Conservation (phyloP, 164 flowering plant genomes). For the Umbellularia californica region DNA sequence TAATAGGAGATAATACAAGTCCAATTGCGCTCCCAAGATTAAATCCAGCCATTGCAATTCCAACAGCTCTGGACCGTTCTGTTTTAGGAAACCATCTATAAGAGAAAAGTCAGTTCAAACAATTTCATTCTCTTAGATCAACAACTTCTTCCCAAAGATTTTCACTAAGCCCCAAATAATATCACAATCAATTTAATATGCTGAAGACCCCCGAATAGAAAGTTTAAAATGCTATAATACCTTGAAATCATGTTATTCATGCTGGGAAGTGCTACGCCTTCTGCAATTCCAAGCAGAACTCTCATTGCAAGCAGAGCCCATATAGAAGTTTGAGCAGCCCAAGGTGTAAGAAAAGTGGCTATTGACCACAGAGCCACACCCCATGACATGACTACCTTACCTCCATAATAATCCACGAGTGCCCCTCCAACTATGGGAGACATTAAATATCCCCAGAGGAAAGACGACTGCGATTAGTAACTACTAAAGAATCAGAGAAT, state of each 20-base stretch:
- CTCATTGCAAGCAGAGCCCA: constrained; percentile 68
- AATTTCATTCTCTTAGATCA: constrained; percentile 12
- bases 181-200: not conserved
- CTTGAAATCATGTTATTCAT: constrained; percentile 98
- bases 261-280: constrained; percentile 98
- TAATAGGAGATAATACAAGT: constrained; percentile 87
- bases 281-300: constrained; percentile 81
- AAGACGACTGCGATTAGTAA: constrained; percentile 77
- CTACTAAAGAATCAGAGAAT: constrained; percentile 18
- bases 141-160: constrained; percentile 3
- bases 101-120: constrained; percentile 20
- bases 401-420: constrained; percentile 86
- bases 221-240: constrained; percentile 27
- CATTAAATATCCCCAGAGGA: constrained; percentile 90
- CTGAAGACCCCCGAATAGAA: not conserved
- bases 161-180: not conserved
- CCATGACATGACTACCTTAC: constrained; percentile 90
- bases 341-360: constrained; percentile 90
- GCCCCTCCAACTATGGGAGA: constrained; percentile 97
- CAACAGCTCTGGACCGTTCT: constrained; percentile 92
- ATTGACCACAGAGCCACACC: constrained; percentile 93
- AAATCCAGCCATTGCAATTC: constrained; percentile 95
- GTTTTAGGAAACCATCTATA: constrained; percentile 92
- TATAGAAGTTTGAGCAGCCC: constrained; percentile 83
- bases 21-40: constrained; percentile 87